Conservation (phyloP, 169 alveolate species). For the Eimeria maxima region DNA sequence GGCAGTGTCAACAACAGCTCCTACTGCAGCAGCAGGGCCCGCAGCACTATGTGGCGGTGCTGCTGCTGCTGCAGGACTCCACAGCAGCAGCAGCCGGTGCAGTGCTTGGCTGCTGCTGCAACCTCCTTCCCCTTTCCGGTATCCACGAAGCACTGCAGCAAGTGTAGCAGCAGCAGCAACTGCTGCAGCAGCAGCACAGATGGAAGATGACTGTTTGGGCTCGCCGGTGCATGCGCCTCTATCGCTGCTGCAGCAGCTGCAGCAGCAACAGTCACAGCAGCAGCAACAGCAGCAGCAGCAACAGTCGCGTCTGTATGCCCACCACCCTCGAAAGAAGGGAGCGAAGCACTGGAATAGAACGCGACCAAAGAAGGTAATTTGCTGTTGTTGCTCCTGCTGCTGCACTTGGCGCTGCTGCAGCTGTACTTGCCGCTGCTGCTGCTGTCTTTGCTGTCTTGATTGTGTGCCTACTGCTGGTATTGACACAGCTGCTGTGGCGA, state of each 20-base stretch:
- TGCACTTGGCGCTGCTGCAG: not conserved
- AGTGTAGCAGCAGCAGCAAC: slow-evolving; percentile 53
- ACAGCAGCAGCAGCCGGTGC: slow-evolving; percentile 1
- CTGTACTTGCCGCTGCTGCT: slow-evolving; percentile 27
- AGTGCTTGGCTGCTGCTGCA: not conserved
- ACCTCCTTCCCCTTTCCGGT: not conserved
- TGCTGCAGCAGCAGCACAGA: not conserved
- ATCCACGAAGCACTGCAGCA: not conserved
- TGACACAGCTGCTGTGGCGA: not conserved
- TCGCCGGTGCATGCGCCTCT: not conserved
- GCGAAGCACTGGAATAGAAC: slow-evolving; percentile 70
- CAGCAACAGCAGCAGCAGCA: slow-evolving; percentile 76
- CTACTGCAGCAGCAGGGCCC: not conserved
- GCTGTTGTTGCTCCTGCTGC: slow-evolving; percentile 44
- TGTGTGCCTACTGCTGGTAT: slow-evolving; percentile 10
- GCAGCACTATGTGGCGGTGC: not conserved
- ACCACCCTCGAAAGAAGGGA: slow-evolving; percentile 59
- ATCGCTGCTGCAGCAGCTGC: slow-evolving; percentile 39
- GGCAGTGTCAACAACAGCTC: not conserved
- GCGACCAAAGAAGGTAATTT: slow-evolving; percentile 55
- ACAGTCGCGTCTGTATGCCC: slow-evolving; percentile 33
- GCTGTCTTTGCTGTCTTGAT: not conserved
- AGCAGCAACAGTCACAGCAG: slow-evolving; percentile 52
- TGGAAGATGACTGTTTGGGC: not conserved
- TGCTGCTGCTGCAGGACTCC: not conserved